Percentiles rank a stretch among this genome's conserved stretches.
Evolutionary conservation across 129 eudicot genomes (phyloP).

Genomic region (Dittrichia graveolens): DNA sequence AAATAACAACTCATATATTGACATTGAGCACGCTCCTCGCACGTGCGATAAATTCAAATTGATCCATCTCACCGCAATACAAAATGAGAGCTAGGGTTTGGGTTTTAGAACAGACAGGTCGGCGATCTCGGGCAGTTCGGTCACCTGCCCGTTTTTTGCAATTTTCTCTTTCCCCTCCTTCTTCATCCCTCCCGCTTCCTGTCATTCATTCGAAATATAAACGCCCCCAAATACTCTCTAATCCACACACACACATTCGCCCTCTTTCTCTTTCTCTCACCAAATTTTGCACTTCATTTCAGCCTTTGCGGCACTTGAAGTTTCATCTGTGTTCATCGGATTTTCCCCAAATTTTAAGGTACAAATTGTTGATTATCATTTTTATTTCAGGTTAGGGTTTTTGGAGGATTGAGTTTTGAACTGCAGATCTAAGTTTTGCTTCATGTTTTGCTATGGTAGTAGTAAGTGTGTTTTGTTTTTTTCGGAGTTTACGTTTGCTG

Average conservation of each 20-base stretch:
- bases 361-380: constrained; percentile 4
- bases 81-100: constrained; percentile 35
- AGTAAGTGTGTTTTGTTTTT: background rate
- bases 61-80: background rate
- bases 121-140: constrained; percentile 44
- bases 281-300: background rate
- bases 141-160: constrained; percentile 38
- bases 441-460: background rate
- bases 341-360: constrained; percentile 6
- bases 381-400: constrained; percentile 16
- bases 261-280: too few relatives aligned
- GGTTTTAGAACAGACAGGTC: constrained; percentile 36
- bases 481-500: constrained; percentile 6
- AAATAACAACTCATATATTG: background rate
- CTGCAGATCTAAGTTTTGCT: constrained; percentile 25
- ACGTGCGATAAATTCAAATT: constrained; percentile 34
- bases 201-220: constrained; percentile 40
- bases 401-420: constrained; percentile 3
- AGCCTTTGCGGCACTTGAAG: background rate
- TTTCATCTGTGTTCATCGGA: constrained; percentile 19
- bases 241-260: background rate
- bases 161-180: constrained; percentile 11
- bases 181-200: constrained; percentile 44
- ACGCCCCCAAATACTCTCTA: constrained; percentile 22
- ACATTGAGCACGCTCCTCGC: constrained; percentile 34